Evolutionary conservation across 345 rosid genomes (phyloP).

Genomic region (Cardiospermum halicacabum): DNA sequence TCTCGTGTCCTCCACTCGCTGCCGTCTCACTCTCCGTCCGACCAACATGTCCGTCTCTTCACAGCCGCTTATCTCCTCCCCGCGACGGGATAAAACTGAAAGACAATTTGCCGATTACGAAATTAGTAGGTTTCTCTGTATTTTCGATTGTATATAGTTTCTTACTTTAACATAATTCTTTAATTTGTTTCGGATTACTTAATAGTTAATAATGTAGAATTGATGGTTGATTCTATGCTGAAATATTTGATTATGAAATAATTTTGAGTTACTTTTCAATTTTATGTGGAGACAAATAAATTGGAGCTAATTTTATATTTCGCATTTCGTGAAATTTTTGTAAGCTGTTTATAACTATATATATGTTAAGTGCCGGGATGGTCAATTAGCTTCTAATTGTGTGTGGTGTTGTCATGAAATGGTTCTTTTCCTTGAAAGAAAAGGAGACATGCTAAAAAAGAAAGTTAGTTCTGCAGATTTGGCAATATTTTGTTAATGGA

Average conservation of each 20-base stretch:
- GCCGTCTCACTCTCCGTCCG: slow-evolving; percentile 12
- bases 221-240: background rate
- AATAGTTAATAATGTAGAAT: background rate
- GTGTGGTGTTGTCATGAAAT: background rate
- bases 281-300: background rate
- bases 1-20: slow-evolving; percentile 21
- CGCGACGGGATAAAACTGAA: slow-evolving; percentile 38
- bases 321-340: background rate
- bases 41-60: slow-evolving; percentile 30
- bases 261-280: background rate
- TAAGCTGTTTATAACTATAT: background rate
- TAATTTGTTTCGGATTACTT: background rate
- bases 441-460: background rate
- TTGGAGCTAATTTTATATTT: background rate
- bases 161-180: background rate
- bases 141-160: background rate
- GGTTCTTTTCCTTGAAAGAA: background rate
- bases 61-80: slow-evolving; percentile 35
- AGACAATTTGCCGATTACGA: slow-evolving; percentile 37
- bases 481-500: background rate
- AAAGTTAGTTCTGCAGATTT: background rate
- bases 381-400: background rate
- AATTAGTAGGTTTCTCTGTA: slow-evolving; percentile 30
- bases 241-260: background rate
- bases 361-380: too few relatives aligned